phyloP scores from a whole-genome alignment of 2,329 filamentous ascomycete species.

The Zymoseptoria pseudotritici region DNA sequence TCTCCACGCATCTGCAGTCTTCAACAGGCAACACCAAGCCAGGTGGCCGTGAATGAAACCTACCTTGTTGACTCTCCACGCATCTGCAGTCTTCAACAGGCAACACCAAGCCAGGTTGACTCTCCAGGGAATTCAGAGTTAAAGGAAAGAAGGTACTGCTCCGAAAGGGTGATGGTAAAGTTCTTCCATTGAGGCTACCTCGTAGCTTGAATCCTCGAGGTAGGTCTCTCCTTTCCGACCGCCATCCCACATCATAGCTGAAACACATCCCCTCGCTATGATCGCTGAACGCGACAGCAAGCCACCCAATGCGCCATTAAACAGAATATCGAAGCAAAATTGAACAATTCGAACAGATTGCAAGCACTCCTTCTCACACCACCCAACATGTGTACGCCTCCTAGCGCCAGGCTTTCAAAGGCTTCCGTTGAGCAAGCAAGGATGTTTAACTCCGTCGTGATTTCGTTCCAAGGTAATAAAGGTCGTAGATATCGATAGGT shows the following conservation, averaged over 20 bases:
- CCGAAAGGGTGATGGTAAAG: background rate
- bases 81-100: too few relatives aligned
- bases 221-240: background rate
- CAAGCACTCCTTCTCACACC: background rate
- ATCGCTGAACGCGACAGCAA: background rate
- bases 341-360: background rate
- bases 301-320: background rate
- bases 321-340: background rate
- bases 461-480: background rate
- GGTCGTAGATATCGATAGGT: background rate
- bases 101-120: too few relatives aligned
- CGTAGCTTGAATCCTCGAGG: background rate
- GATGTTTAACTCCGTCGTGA: background rate
- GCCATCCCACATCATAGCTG: background rate
- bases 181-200: background rate
- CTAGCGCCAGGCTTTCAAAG: constrained; percentile 18
- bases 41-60: too few relatives aligned
- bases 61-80: too few relatives aligned
- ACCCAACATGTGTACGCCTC: constrained; percentile 6
- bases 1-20: too few relatives aligned
- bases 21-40: too few relatives aligned
- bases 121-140: too few relatives aligned
- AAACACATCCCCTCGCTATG: background rate
- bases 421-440: background rate
- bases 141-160: too few relatives aligned